These are phyloP conservation scores for Pseudogymnoascus sp. DNA, from an alignment of 2,329 filamentous ascomycete genomes.

Conservation along the genomic window DNA sequence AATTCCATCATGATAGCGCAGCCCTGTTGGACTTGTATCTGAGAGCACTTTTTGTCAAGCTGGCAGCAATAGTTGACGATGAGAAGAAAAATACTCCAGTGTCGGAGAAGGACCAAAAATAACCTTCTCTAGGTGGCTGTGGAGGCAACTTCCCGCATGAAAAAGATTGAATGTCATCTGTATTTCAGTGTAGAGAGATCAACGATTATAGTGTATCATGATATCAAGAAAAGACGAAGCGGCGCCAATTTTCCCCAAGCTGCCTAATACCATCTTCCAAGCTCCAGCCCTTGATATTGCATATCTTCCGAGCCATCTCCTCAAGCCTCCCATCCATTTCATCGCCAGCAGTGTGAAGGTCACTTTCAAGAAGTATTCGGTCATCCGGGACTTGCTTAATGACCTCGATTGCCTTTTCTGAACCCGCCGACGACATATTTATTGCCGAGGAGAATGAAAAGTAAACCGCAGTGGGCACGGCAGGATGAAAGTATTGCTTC, in stretches of 20 bases:
- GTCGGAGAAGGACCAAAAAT: not conserved
- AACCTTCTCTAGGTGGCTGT: not conserved
- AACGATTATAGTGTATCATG: not conserved
- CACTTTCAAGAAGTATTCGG: slow-evolving; percentile 78
- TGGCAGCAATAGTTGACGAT: not conserved
- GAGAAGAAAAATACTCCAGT: not conserved
- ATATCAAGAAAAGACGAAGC: slow-evolving; percentile 43
- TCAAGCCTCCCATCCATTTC: slow-evolving; percentile 73
- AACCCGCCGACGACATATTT: slow-evolving; percentile 56
- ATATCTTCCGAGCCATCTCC: slow-evolving; percentile 67
- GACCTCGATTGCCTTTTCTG: slow-evolving; percentile 43
- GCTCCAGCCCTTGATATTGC: slow-evolving; percentile 67
- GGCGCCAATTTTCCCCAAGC: slow-evolving; percentile 66
- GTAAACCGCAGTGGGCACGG: slow-evolving; percentile 68
- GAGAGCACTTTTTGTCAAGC: no score
- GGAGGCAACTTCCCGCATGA: not conserved
- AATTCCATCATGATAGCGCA: not conserved
- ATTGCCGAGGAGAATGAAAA: slow-evolving; percentile 83
- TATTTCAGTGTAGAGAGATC: not conserved
- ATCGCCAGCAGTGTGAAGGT: slow-evolving; percentile 73
- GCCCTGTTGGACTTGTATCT: not conserved
- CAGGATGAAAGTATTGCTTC: slow-evolving; percentile 65
- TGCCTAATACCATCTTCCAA: slow-evolving; percentile 60
- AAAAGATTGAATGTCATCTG: not conserved
- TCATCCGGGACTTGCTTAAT: slow-evolving; percentile 68